Evolutionary conservation across 2,329 filamentous ascomycete genomes (phyloP).

Genomic region (Epicoccum sorghinum): DNA sequence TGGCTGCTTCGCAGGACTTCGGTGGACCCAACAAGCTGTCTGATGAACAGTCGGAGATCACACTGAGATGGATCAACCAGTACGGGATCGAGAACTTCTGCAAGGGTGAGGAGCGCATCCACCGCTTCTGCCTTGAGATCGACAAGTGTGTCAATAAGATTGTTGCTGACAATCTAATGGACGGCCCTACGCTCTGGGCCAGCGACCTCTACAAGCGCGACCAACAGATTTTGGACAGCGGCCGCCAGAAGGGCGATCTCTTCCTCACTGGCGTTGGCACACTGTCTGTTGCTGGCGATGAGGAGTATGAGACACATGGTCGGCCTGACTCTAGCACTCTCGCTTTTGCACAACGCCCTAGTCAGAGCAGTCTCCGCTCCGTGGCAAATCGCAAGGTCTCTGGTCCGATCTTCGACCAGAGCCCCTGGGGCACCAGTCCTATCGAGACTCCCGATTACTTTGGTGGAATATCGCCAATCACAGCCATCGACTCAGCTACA

Average conservation of each 20-base stretch:
- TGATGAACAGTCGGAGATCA: constrained; percentile 92
- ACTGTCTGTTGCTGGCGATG: constrained; percentile 56
- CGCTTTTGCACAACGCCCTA: constrained; percentile 57
- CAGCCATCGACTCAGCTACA: constrained; percentile 74
- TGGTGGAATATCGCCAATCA: constrained; percentile 68
- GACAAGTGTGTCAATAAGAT: constrained; percentile 85
- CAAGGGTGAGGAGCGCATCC: constrained; percentile 90
- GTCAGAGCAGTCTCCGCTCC: constrained; percentile 63
- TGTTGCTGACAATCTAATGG: constrained; percentile 80
- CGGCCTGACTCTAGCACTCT: constrained; percentile 49
- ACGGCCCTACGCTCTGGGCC: constrained; percentile 89
- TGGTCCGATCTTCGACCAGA: constrained; percentile 73
- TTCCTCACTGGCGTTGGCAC: constrained; percentile 55
- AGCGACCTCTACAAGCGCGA: constrained; percentile 87
- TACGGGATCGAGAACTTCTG: constrained; percentile 91
- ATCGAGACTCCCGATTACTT: constrained; percentile 75
- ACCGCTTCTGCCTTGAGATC: constrained; percentile 90
- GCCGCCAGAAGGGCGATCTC: constrained; percentile 56
- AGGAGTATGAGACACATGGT: constrained; percentile 51
- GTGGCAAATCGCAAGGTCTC: constrained; percentile 68
- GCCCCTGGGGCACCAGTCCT: constrained; percentile 68
- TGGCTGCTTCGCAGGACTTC: constrained; percentile 81
- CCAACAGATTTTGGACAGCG: constrained; percentile 64
- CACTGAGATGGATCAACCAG: constrained; percentile 79
- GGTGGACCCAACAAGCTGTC: constrained; percentile 93